Percentiles rank a stretch among this genome's conserved stretches.
These are phyloP conservation scores for Backusella tuberculispora DNA, from an alignment of 192 early-diverging fungal genomes.

Conservation along the genomic window DNA sequence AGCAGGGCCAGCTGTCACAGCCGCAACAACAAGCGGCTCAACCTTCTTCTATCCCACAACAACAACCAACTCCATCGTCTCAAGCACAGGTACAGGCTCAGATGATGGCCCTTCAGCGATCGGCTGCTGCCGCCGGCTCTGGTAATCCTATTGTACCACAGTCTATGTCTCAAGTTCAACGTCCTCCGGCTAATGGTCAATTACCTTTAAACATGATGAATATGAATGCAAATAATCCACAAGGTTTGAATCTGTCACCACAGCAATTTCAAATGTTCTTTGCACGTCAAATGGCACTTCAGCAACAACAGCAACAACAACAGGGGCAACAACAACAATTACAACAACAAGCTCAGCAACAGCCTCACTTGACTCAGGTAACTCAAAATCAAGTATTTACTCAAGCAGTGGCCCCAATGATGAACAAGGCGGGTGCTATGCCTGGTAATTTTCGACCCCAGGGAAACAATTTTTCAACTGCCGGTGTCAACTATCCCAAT, in stretches of 20 bases:
- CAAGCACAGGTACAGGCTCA: constrained; percentile 39
- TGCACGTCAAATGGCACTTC: constrained; percentile 37
- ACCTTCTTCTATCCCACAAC: background rate
- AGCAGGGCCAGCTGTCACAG: constrained; percentile 21
- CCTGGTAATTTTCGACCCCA: background rate
- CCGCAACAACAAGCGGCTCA: constrained; percentile 38
- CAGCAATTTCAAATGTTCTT: constrained; percentile 34
- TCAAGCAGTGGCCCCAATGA: background rate
- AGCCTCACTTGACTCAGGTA: background rate
- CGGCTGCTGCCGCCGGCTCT: background rate
- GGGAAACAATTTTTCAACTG: background rate
- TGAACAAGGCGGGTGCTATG: background rate
- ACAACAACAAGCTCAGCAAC: background rate
- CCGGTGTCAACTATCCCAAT: background rate
- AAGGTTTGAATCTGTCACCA: constrained; percentile 14
- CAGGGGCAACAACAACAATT: background rate
- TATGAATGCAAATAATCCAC: constrained; percentile 9
- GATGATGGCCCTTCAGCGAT: constrained; percentile 23
- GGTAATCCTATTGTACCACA: background rate
- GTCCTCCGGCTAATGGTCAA: background rate
- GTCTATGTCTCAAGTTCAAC: constrained; percentile 1
- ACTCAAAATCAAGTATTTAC: background rate
- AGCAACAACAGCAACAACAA: constrained; percentile 21
- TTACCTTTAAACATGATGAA: constrained; percentile 21
- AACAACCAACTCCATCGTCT: constrained; percentile 13